Evolutionary conservation across 768 basidiomycete genomes (phyloP), one percentile per base, ranked within the genome.

Genomic region (Artomyces pyxidatus): DNA sequence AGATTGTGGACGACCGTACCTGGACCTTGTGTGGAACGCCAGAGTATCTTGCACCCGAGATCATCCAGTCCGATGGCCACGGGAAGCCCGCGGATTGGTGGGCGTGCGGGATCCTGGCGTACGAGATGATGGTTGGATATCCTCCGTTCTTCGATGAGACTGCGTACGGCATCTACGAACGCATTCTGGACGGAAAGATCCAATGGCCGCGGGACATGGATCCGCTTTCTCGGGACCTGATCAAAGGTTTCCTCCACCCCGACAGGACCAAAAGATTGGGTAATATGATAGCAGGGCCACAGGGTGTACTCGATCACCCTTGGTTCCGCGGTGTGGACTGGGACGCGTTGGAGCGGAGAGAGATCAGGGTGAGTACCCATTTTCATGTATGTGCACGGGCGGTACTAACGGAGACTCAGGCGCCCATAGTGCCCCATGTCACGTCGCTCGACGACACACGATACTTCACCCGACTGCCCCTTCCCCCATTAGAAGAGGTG

Each of bases 21-120:
- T 98, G 89, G 83, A 99, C 96, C 6, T 75, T 99, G 27, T 99
- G 96, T 60, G 91, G 91, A 29, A 95, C 91, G 9, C 91, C 92
- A 17, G 91, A 94, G 68, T 98, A 99, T 63, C 82, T 99, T 30
- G 95, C 96, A 3, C 96, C 96, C 17, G 96, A 99, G 68, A 96
- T 99, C 50, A 96, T 99, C 50, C 86, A 95, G 61, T 92, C 90
- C 6, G 93, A 95, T 54, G 96, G 96, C 10, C 96, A 99, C 66
- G 93, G 93, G 10, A 95, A 96, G 65, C 93, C 94, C 8, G 94
- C 93, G 6, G 95, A 99, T 63, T 99, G 93, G 93, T 99, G 96
- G 96, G 95, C 96, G 8, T 86, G 93, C 59, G 96, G 96, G 17
- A 88, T 98, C 40, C 73, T 99, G 29, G 91, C 89, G 65, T 99